Conservation (phyloP, 345 rosid species). For the Rhizophora mangle region DNA sequence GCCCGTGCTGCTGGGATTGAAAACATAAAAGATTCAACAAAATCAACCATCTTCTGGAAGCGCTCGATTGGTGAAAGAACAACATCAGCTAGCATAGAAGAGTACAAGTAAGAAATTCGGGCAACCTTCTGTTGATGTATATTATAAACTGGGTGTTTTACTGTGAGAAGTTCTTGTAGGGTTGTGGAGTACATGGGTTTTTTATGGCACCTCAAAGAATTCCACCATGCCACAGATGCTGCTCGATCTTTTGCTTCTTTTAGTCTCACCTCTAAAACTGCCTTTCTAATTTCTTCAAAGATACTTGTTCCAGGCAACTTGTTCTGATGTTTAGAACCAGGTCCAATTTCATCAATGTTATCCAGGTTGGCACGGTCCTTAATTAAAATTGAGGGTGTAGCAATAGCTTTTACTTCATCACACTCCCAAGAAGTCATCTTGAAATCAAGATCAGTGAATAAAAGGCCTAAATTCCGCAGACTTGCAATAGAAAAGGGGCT, state of each 20-base stretch:
- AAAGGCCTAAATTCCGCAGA: slow-evolving; percentile 63
- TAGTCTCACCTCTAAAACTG: slow-evolving; percentile 67
- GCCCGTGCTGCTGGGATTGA: slow-evolving; percentile 96
- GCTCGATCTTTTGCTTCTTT: slow-evolving; percentile 74
- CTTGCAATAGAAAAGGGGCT: slow-evolving; percentile 62
- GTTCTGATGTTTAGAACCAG: slow-evolving; percentile 25
- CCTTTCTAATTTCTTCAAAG: slow-evolving; percentile 81
- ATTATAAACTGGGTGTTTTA: slow-evolving; percentile 61
- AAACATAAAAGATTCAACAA: slow-evolving; percentile 85
- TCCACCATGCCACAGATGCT: slow-evolving; percentile 96
- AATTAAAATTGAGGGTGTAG: slow-evolving; percentile 68
- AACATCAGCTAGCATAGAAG: slow-evolving; percentile 72
- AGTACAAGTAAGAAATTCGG: slow-evolving; percentile 47
- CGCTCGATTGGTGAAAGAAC: slow-evolving; percentile 89
- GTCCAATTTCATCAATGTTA: slow-evolving; percentile 39
- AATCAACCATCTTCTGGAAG: slow-evolving; percentile 68
- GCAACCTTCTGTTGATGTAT: slow-evolving; percentile 50
- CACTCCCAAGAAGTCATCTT: slow-evolving; percentile 87
- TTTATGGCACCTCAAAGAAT: slow-evolving; percentile 87
- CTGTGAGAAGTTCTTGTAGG: slow-evolving; percentile 49
- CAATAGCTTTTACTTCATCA: slow-evolving; percentile 68
- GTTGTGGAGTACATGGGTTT: slow-evolving; percentile 82
- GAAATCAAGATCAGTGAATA: slow-evolving; percentile 78
- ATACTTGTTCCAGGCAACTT: slow-evolving; percentile 64
- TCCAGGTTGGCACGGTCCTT: slow-evolving; percentile 43